Evolutionary conservation across 2,329 filamentous ascomycete species (phyloP).

Genomic region (Trichoderma breve): DNA sequence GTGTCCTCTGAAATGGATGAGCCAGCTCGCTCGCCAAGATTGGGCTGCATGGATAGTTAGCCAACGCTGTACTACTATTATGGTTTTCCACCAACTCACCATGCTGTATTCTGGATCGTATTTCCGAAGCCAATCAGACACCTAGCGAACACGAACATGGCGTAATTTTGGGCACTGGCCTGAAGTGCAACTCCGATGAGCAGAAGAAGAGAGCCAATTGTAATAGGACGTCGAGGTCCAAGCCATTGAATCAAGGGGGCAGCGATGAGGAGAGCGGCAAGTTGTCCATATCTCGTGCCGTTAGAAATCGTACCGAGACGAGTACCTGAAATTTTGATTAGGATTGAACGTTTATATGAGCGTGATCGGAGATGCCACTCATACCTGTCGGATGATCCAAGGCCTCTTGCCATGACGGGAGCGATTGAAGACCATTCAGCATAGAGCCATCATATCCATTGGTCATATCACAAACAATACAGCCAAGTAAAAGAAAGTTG

Average conservation of each 20-base stretch:
- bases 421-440: constrained; percentile 49
- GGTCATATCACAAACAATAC: constrained; percentile 26
- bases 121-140: neutral
- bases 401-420: constrained; percentile 43
- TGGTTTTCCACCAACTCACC: neutral
- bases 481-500: constrained; percentile 9
- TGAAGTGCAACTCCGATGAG: neutral
- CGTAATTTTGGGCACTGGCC: neutral
- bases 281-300: constrained; percentile 12
- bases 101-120: neutral
- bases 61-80: neutral
- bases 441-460: constrained; percentile 48
- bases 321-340: neutral
- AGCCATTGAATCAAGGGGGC: constrained; percentile 12
- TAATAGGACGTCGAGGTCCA: neutral
- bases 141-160: neutral
- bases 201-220: neutral
- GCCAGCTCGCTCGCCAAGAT: neutral
- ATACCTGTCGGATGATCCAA: constrained; percentile 32
- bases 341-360: neutral
- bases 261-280: constrained; percentile 4
- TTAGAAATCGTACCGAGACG: neutral
- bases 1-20: neutral
- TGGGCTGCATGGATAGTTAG: neutral
- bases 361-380: neutral